Conservation (phyloP, 352 stramenopile genomes). For the Globisporangium cylindrosporum region DNA sequence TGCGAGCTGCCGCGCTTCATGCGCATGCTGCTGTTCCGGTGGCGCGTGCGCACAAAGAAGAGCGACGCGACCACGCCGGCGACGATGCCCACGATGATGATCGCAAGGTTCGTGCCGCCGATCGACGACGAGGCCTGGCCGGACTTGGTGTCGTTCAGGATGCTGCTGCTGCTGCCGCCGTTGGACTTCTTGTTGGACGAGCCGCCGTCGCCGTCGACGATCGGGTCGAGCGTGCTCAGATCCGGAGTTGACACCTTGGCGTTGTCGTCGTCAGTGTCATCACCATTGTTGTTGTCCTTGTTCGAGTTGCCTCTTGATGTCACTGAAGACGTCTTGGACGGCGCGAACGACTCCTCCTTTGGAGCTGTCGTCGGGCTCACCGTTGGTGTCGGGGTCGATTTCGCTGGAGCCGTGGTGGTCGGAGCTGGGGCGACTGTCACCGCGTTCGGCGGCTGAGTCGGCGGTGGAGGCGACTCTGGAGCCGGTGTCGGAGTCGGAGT, state of each 20-base stretch:
- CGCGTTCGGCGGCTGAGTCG: slow-evolving; percentile 7
- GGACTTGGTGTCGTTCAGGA: slow-evolving; percentile 20
- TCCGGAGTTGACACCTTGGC: slow-evolving; percentile 17
- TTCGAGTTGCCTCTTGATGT: not conserved
- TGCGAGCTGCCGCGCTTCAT: slow-evolving; percentile 31
- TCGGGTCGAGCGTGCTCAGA: slow-evolving; percentile 34
- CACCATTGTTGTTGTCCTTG: not conserved
- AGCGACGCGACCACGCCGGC: slow-evolving; percentile 44
- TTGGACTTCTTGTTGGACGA: slow-evolving; percentile 11
- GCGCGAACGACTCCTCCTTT: slow-evolving; percentile 17
- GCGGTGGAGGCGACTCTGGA: slow-evolving; percentile 5
- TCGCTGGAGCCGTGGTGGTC: slow-evolving; percentile 13
- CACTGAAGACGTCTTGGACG: slow-evolving; percentile 9
- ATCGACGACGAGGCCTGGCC: slow-evolving; percentile 24
- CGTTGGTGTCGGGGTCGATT: slow-evolving; percentile 3
- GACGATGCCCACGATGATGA: slow-evolving; percentile 48
- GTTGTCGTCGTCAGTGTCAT: slow-evolving; percentile 6
- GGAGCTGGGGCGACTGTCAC: not conserved
- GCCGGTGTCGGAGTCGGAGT: slow-evolving; percentile 8
- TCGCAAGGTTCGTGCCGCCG: slow-evolving; percentile 31
- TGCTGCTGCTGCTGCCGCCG: slow-evolving; percentile 11
- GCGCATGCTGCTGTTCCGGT: slow-evolving; percentile 22
- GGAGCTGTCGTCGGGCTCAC: slow-evolving; percentile 12
- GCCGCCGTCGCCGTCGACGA: slow-evolving; percentile 21
- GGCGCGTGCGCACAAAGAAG: slow-evolving; percentile 50